phyloP scores from a whole-genome alignment of 495 filamentous ascomycete species.

The Cryomyces minteri region DNA sequence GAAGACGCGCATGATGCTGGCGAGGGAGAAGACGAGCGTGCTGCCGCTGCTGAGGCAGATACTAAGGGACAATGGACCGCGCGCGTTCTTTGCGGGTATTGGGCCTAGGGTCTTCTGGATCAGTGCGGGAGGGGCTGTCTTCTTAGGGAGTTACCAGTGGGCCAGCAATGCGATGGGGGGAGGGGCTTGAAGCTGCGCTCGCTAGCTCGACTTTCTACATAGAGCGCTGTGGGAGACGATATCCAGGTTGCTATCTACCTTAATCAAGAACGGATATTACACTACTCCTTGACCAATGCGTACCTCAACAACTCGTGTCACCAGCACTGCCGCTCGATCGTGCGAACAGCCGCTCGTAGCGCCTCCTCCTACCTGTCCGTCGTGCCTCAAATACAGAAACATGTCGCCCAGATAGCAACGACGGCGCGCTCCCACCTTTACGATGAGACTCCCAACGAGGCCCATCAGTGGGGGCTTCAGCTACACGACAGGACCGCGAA shows the following conservation, averaged over 20 bases:
- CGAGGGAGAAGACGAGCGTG: conserved; percentile 36
- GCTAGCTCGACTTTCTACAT: neutral
- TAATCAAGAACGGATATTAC: too few species aligned
- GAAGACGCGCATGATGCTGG: conserved; percentile 93
- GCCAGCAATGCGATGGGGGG: conserved; percentile 53
- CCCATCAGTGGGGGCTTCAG: too few species aligned
- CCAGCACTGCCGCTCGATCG: too few species aligned
- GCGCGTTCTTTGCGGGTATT: conserved; percentile 75
- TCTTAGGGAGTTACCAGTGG: conserved; percentile 91
- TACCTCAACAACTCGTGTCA: too few species aligned
- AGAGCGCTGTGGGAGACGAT: neutral
- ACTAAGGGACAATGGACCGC: conserved; percentile 45
- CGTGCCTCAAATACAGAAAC: too few species aligned
- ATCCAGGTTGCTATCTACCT: neutral
- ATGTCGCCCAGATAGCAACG: too few species aligned
- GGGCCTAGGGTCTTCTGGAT: conserved; percentile 89
- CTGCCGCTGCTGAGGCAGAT: conserved; percentile 43
- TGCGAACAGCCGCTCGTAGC: too few species aligned
- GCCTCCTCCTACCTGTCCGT: too few species aligned
- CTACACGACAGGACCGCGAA: too few species aligned
- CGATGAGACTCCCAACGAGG: too few species aligned
- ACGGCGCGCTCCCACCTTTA: too few species aligned
- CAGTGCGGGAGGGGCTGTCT: conserved; percentile 79
- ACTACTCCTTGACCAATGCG: too few species aligned
- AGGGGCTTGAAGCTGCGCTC: conserved; percentile 4